Evolutionary conservation across 306 rosid genomes (phyloP).

Genomic region (Astragalus glycyphyllos): DNA sequence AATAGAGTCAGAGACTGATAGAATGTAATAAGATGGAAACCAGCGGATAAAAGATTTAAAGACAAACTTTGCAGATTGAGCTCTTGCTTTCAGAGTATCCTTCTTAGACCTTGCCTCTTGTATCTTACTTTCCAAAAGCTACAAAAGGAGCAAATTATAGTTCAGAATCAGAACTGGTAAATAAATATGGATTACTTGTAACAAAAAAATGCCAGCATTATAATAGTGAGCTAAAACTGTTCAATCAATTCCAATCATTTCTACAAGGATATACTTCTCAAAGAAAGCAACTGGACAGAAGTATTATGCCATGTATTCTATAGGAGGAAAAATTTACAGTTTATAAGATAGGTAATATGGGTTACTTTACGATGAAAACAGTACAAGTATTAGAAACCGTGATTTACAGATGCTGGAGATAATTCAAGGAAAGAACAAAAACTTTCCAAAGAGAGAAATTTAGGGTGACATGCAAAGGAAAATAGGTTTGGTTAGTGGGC

Average conservation of each 20-base stretch:
- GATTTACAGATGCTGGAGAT: not conserved
- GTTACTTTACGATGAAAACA: slow-evolving; percentile 8
- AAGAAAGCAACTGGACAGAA: slow-evolving; percentile 5
- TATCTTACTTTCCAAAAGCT: slow-evolving; percentile 96
- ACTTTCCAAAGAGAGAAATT: not conserved
- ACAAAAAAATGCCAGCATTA: slow-evolving; percentile 19
- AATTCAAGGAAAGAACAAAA: slow-evolving; percentile 24
- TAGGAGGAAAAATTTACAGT: not conserved
- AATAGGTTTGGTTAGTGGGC: slow-evolving; percentile 15
- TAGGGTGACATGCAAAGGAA: slow-evolving; percentile 1
- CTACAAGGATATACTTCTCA: slow-evolving; percentile 22
- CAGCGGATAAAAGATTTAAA: slow-evolving; percentile 43
- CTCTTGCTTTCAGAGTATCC: slow-evolving; percentile 95
- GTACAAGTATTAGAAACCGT: slow-evolving; percentile 2
- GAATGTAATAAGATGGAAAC: slow-evolving; percentile 25
- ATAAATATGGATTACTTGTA: slow-evolving; percentile 15
- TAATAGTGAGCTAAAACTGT: slow-evolving; percentile 27
- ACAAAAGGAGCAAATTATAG: slow-evolving; percentile 40
- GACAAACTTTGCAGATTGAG: slow-evolving; percentile 92
- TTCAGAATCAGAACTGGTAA: slow-evolving; percentile 10
- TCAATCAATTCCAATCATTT: slow-evolving; percentile 31
- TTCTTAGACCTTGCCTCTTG: slow-evolving; percentile 94
- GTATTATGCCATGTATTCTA: not conserved
- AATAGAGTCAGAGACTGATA: slow-evolving; percentile 36
- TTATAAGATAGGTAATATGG: not conserved